Evolutionary conservation across 768 basidiomycete species (phyloP).

Genomic region (Leccinum imitatum): DNA sequence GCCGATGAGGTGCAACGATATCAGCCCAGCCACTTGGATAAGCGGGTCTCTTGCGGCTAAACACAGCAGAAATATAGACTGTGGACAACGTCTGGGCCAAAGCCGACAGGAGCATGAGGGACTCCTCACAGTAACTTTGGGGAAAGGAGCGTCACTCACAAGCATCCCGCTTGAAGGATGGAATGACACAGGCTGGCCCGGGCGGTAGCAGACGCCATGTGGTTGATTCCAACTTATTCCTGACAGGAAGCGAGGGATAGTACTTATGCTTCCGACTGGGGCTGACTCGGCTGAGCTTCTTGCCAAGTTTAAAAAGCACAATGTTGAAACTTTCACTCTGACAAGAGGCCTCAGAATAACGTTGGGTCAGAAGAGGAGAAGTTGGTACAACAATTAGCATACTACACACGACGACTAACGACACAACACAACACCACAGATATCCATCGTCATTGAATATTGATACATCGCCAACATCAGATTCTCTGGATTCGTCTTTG

Average conservation of each 20-base stretch:
- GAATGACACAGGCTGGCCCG: constrained; percentile 49
- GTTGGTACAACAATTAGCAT: too few relatives aligned
- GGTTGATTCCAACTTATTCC: constrained; percentile 46
- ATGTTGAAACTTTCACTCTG: too few relatives aligned
- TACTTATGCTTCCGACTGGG: constrained; percentile 40
- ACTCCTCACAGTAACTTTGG: too few relatives aligned
- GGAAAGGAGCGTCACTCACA: constrained; percentile 33
- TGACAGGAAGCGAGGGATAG: constrained; percentile 47
- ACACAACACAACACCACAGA: too few relatives aligned
- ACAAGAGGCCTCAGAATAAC: too few relatives aligned
- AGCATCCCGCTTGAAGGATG: constrained; percentile 47
- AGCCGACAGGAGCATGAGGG: constrained; percentile 23
- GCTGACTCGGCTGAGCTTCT: too few relatives aligned
- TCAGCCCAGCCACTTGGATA: constrained; percentile 38
- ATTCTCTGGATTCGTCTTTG: too few relatives aligned
- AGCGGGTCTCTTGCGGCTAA: constrained; percentile 47
- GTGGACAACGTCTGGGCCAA: constrained; percentile 41
- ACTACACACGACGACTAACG: too few relatives aligned
- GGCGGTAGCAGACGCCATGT: constrained; percentile 31
- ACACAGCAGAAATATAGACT: constrained; percentile 40
- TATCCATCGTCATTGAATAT: too few relatives aligned
- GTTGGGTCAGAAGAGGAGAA: too few relatives aligned
- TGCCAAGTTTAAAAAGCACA: too few relatives aligned
- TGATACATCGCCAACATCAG: too few relatives aligned
- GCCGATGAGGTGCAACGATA: constrained; percentile 43